phyloP scores from a whole-genome alignment of 2,329 filamentous ascomycete genomes.

The Dendrostoma leiphaemia region DNA sequence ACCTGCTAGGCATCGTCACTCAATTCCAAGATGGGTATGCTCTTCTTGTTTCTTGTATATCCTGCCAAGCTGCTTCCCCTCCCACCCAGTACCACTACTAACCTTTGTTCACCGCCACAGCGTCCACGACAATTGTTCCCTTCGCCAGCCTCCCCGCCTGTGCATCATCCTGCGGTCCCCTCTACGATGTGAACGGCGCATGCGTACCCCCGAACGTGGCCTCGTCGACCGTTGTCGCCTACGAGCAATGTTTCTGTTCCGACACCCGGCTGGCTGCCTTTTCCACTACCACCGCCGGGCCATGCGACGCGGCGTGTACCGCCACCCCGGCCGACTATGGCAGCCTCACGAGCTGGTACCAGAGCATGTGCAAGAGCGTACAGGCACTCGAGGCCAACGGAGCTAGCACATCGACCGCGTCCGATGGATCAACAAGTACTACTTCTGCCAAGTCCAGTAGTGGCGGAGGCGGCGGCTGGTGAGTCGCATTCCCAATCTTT shows the following conservation, averaged over 20 bases:
- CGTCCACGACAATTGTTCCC: conserved; percentile 54
- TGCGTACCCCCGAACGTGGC: conserved; percentile 62
- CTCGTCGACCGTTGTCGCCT: conserved; percentile 48
- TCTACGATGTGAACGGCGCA: conserved; percentile 68
- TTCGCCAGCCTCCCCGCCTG: conserved; percentile 61
- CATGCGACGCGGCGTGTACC: conserved; percentile 62
- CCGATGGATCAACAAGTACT: conserved; percentile 26
- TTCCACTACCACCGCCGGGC: conserved; percentile 51
- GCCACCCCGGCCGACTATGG: conserved; percentile 46
- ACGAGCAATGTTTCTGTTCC: conserved; percentile 72
- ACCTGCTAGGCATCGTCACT: background rate
- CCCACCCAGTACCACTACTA: background rate
- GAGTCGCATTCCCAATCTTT: conserved; percentile 23
- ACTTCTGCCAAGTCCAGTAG: conserved; percentile 22
- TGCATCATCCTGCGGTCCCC: conserved; percentile 54
- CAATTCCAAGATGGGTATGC: conserved; percentile 15
- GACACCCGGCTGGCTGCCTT: conserved; percentile 59
- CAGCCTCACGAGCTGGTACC: conserved; percentile 70
- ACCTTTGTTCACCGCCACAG: conserved; percentile 19
- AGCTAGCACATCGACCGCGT: conserved; percentile 28
- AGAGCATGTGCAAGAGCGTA: conserved; percentile 58
- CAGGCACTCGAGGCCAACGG: conserved; percentile 27
- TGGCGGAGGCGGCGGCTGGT: conserved; percentile 42
- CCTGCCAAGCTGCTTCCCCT: background rate
- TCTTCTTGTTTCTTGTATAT: background rate